phyloP scores from a whole-genome alignment of 805 yeast species.

The Saccharomycopsis selenospora region DNA sequence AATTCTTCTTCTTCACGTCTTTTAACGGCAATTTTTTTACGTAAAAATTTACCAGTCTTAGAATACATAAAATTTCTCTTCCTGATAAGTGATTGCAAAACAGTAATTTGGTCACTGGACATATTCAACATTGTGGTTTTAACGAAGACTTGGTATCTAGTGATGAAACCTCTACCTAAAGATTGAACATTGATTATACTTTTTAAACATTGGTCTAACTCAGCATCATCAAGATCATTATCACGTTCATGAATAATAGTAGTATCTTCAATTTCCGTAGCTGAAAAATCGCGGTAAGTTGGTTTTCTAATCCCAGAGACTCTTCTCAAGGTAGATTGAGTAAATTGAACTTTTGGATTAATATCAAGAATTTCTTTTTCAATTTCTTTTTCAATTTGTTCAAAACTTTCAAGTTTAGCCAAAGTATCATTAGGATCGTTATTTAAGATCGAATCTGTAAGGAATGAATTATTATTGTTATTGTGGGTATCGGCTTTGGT shows the following conservation, averaged over 20 bases:
- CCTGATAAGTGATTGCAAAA: slow-evolving; percentile 44
- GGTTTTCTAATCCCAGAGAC: slow-evolving; percentile 17
- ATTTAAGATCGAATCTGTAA: background rate
- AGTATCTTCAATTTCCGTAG: slow-evolving; percentile 19
- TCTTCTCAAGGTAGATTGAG: slow-evolving; percentile 17
- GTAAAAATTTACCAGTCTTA: background rate
- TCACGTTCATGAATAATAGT: slow-evolving; percentile 20
- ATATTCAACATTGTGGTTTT: slow-evolving; percentile 55
- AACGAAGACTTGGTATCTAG: slow-evolving; percentile 58
- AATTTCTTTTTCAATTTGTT: background rate
- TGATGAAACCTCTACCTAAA: slow-evolving; percentile 57
- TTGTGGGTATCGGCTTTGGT: background rate
- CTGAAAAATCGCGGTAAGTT: slow-evolving; percentile 13
- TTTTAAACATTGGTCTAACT: slow-evolving; percentile 24
- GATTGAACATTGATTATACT: slow-evolving; percentile 55
- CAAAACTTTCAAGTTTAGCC: background rate
- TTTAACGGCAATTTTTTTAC: background rate
- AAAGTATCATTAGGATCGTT: background rate
- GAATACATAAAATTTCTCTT: slow-evolving; percentile 29
- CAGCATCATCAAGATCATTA: slow-evolving; percentile 9
- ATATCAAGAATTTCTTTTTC: background rate
- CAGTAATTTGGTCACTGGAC: slow-evolving; percentile 42
- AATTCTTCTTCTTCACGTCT: background rate
- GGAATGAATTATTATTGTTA: too few relatives aligned
- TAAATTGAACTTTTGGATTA: slow-evolving; percentile 8